Evolutionary conservation across 1,284 basidiomycete genomes (phyloP).

Genomic region (Ceratobasidium sp.): DNA sequence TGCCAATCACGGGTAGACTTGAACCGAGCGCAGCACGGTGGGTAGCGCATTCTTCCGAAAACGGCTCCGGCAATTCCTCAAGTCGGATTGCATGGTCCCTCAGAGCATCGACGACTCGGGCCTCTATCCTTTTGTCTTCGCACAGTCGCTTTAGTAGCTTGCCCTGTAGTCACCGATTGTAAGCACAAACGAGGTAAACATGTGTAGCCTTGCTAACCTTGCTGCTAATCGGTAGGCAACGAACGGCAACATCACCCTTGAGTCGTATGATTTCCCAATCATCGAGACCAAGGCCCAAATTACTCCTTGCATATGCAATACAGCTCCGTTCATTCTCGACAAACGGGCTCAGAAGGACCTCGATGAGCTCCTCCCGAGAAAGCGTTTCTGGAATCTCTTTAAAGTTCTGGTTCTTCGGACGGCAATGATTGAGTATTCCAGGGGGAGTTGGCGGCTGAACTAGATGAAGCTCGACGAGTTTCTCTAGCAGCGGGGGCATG

Average conservation of each 20-base stretch:
- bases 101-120: conserved; percentile 24
- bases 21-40: conserved; percentile 26
- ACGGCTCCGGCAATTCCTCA: conserved; percentile 28
- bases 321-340: conserved; percentile 32
- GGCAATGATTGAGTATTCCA: conserved; percentile 48
- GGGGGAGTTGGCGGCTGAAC: conserved; percentile 1
- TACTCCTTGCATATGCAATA: conserved; percentile 18
- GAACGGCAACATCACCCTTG: conserved; percentile 24
- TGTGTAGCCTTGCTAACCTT: conserved; percentile 22
- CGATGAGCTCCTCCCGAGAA: conserved; percentile 62
- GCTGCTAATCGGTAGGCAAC: conserved; percentile 30
- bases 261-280: conserved; percentile 28
- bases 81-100: conserved; percentile 18
- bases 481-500: conserved; percentile 27
- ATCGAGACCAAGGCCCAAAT: conserved; percentile 13
- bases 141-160: conserved; percentile 34
- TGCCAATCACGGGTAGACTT: conserved; percentile 25
- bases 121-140: conserved; percentile 32
- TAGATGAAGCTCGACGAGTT: conserved; percentile 28
- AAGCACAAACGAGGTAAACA: neutral
- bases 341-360: conserved; percentile 70
- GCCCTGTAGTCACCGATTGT: conserved; percentile 2
- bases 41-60: conserved; percentile 22
- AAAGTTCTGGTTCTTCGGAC: conserved; percentile 57
- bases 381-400: conserved; percentile 57